Evolutionary conservation across 164 flowering plant species (phyloP).

Genomic region (Warburgia ugandensis): DNA sequence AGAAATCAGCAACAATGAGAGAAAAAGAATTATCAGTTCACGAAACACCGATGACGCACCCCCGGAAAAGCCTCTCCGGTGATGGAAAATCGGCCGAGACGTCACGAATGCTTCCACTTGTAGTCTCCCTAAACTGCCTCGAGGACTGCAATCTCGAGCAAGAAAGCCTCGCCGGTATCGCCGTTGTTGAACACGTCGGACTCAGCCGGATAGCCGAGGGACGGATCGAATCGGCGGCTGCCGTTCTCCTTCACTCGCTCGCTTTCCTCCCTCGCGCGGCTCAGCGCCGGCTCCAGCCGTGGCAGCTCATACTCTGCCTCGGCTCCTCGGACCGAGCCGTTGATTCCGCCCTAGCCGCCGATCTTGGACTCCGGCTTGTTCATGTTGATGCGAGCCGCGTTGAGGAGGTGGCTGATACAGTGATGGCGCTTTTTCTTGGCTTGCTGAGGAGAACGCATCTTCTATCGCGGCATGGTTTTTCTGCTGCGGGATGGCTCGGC

Average conservation of each 20-base stretch:
- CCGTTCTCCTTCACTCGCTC: slow-evolving; percentile 83
- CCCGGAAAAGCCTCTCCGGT: no score
- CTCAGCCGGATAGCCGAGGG: slow-evolving; percentile 65
- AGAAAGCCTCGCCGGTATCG: slow-evolving; percentile 61
- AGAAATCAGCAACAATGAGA: no score
- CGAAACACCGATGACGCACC: no score
- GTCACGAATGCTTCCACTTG: slow-evolving; percentile 36
- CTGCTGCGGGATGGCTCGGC: slow-evolving; percentile 95
- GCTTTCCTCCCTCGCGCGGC: slow-evolving; percentile 97
- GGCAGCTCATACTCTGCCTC: slow-evolving; percentile 88
- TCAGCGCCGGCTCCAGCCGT: slow-evolving; percentile 88
- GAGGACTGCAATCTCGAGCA: slow-evolving; percentile 67
- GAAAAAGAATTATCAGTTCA: no score
- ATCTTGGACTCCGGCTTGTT: slow-evolving; percentile 77
- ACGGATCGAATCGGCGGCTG: slow-evolving; percentile 84
- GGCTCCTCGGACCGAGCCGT: slow-evolving; percentile 90
- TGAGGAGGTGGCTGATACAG: slow-evolving; percentile 95
- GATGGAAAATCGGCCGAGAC: neutral
- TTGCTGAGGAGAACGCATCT: slow-evolving; percentile 80
- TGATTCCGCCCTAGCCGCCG: slow-evolving; percentile 84
- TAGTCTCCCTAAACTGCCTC: slow-evolving; percentile 88
- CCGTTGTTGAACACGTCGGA: slow-evolving; percentile 69
- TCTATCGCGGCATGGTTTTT: slow-evolving; percentile 71
- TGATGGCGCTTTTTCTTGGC: slow-evolving; percentile 91
- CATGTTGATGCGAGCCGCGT: slow-evolving; percentile 87